These are phyloP conservation scores for Phenoliferia sp. DNA, from an alignment of 1,284 basidiomycete species.

Conservation along the genomic window DNA sequence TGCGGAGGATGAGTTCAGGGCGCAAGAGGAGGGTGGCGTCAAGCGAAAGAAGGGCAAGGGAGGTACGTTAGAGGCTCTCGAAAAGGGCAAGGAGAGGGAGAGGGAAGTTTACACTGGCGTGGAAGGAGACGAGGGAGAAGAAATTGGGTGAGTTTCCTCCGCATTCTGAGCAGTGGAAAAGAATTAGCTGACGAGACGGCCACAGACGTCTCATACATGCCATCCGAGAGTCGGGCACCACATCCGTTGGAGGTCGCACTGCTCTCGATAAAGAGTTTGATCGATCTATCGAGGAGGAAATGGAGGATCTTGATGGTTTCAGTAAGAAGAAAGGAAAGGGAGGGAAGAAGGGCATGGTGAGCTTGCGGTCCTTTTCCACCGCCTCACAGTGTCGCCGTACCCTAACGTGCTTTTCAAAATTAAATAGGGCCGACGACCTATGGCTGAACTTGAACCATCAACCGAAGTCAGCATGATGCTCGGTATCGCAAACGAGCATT, in stretches of 20 bases:
- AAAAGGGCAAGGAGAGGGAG: conserved; percentile 7
- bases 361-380: neutral
- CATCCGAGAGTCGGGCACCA: conserved; percentile 50
- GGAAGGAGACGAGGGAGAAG: conserved; percentile 5
- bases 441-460: conserved; percentile 51
- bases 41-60: conserved; percentile 13
- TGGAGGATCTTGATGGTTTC: conserved; percentile 50
- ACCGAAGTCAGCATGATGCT: conserved; percentile 75
- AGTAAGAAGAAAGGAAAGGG: conserved; percentile 14
- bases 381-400: neutral
- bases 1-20: conserved; percentile 24
- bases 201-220: conserved; percentile 58
- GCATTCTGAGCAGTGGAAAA: neutral
- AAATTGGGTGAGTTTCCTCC: conserved; percentile 10
- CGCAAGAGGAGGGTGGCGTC: neutral
- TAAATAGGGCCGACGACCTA: conserved; percentile 36
- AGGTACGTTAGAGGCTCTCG: neutral
- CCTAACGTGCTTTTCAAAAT: neutral
- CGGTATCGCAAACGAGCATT: conserved; percentile 82
- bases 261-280: conserved; percentile 62
- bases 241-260: conserved; percentile 49
- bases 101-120: neutral
- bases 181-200: neutral
- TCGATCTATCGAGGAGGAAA: conserved; percentile 53
- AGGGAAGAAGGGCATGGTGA: neutral